Percentiles rank a stretch among this genome's conserved stretches.
Evolutionary conservation across 169 alveolate species (phyloP).

Genomic region (Plasmodium vinckei): DNA sequence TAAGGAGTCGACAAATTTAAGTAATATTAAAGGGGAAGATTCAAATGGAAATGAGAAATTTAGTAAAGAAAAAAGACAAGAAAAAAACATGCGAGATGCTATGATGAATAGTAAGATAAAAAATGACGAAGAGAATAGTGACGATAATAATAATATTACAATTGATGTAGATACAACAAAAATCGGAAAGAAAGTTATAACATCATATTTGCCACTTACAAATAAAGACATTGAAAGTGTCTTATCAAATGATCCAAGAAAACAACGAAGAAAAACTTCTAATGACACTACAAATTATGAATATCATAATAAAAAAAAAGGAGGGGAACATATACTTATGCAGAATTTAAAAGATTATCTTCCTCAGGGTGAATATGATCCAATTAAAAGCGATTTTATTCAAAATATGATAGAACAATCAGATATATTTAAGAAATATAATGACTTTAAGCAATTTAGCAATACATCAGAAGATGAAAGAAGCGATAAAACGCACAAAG

Average conservation of each 20-base stretch:
- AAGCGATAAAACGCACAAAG: too few relatives aligned
- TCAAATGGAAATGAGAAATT: neutral
- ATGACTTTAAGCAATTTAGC: too few relatives aligned
- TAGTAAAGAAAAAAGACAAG: neutral
- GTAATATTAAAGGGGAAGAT: neutral
- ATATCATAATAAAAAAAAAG: slow-evolving; percentile 1
- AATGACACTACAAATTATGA: neutral
- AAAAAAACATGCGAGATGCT: neutral
- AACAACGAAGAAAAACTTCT: slow-evolving; percentile 17
- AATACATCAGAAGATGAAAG: too few relatives aligned
- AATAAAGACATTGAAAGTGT: slow-evolving; percentile 61
- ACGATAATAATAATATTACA: slow-evolving; percentile 13
- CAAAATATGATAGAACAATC: too few relatives aligned
- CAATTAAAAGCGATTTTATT: too few relatives aligned
- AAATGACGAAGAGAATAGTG: neutral
- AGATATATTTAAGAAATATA: too few relatives aligned
- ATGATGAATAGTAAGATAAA: neutral
- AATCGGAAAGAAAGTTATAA: neutral
- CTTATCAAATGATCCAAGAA: slow-evolving; percentile 7
- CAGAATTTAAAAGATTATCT: too few relatives aligned
- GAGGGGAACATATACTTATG: slow-evolving; percentile 4
- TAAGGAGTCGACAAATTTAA: too few relatives aligned
- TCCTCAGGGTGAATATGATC: too few relatives aligned
- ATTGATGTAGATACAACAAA: too few relatives aligned
- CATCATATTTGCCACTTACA: slow-evolving; percentile 66